Base-by-base conservation (phyloP, 2,329 filamentous ascomycete genomes). In the Colletotrichum sp. region DNA sequence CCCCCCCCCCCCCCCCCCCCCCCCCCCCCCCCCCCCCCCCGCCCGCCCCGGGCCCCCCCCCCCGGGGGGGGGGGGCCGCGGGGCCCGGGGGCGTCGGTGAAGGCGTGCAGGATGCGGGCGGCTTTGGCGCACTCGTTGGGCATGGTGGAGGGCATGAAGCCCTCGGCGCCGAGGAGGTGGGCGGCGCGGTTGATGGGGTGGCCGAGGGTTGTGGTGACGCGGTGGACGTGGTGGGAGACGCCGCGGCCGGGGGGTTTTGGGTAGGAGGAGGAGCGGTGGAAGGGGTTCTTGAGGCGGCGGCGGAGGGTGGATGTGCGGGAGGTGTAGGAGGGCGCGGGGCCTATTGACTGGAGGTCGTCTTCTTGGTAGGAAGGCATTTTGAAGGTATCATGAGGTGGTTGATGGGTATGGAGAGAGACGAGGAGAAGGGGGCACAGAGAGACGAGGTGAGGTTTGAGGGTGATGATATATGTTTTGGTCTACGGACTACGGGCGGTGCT, bases 111-210 rank as follows among this genome's bases (percentile, higher is more conserved):
- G 65, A 95, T 95, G 32, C 94, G 89, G 27, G 94, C 94, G 4
- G 93, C 93, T 85, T 95, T 95, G 85, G 94, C 93, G 80, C 92
- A 92, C 85, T 95, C 94, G 81, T 93, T 93, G 80, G 95, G 93
- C 79, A 95, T 85, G 6, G 90, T 91, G 32, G 92, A 94, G 5
- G 94, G 94, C 94, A 93, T 95, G 82, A 94, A 95, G 15, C 93
- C 93, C 82, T 95, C 94, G 30, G 92, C 90, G 76, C 93, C 93
- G 57, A 95, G 84, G 78, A 91, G 90, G 83, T 94, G 93, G 68
- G 91, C 93, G 22, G 94, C 85, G 73, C 89, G 91, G 82, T 95
- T 95, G 74, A 94, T 89, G 6, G 93, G 93, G 16, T 89, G 88
- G 12, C 92, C 92, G 32, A 93, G 87, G 80, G 93, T 93, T 84